Evolutionary conservation across 1,139 yeast genomes (phyloP), one percentile per base, ranked within the genome.

Genomic region (Magnusiomyces suaveolens): DNA sequence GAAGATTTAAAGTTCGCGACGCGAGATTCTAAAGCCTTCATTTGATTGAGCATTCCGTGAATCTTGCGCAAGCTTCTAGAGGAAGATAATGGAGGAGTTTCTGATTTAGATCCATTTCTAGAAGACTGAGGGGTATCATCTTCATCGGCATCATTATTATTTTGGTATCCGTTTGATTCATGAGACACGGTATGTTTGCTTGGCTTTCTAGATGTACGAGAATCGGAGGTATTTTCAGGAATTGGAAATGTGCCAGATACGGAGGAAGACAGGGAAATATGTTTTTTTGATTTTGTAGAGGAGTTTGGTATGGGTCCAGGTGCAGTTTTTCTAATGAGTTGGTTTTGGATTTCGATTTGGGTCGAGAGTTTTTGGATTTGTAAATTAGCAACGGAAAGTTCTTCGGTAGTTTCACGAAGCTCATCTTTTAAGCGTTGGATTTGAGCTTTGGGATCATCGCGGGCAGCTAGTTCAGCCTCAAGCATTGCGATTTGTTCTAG

Each of bases 371-470:
- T 63, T 52, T 64, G 64, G 26, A 57, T 49, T 44, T 48, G 50
- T 23, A 52, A 52, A 6, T 58, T 55, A 1, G 63, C 61, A 4
- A 64, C 60, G 1, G 64, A 57, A 41, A 69, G 59, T 52, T 69
- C 73, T 46, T 69, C 71, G 20, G 59, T 60, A 12, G 67, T 61
- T 33, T 69, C 73, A 18, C 69, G 57, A n/a, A 69, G 59, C 52
- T 69, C 72, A 47, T 69, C 72, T 50, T 66, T 66, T 3, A 69
- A 55, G n/a, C 73, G 64, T 53, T 69, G 73, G 20, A 67, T 61
- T 51, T 67, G 70, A 21, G 64, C 62, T 25, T 59, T 59, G 6
- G 67, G 52, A 26, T 59, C 62, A 10, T 64, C 66, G 26, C 62
- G 62, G 3, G 59, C 59, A 1, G 67, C 63, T 20, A 67, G 59